phyloP scores from a whole-genome alignment of 2,329 filamentous ascomycete genomes.

The Penicillium sp. region DNA sequence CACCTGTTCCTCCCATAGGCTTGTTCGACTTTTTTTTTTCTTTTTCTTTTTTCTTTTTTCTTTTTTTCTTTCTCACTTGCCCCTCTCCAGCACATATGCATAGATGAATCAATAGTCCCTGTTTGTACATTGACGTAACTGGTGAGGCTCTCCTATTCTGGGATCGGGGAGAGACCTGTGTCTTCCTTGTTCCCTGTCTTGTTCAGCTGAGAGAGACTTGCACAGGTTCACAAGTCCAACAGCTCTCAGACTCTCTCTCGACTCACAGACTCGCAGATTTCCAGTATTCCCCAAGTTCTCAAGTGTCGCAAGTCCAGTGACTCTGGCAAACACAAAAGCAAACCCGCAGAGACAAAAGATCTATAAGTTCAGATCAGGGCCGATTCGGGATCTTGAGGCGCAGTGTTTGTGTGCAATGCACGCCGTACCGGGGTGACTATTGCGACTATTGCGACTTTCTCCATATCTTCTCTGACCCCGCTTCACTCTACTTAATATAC shows the following conservation, averaged over 20 bases:
- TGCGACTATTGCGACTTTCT: neutral
- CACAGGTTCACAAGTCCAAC: neutral
- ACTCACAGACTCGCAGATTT: neutral
- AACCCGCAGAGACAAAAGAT: neutral
- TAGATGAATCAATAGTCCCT: slow-evolving; percentile 8
- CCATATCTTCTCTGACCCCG: neutral
- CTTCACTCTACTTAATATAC: neutral
- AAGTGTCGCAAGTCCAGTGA: neutral
- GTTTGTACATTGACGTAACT: neutral
- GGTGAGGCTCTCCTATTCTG: neutral
- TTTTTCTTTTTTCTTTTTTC: neutral
- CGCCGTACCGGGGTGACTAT: slow-evolving; percentile 3
- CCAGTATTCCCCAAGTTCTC: neutral
- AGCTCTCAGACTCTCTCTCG: neutral
- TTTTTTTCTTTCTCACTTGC: too few species aligned
- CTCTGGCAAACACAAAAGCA: neutral
- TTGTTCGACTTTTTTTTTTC: neutral
- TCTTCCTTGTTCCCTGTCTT: neutral
- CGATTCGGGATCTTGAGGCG: slow-evolving; percentile 5
- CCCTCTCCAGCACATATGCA: neutral
- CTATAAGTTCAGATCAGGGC: slow-evolving; percentile 9
- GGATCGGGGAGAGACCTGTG: slow-evolving; percentile 1
- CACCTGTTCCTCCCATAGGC: neutral
- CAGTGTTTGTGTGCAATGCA: slow-evolving; percentile 10
- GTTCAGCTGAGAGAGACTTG: slow-evolving; percentile 1